phyloP scores from a whole-genome alignment of 2,329 filamentous ascomycete genomes.

The Pseudopithomyces chartarum region DNA sequence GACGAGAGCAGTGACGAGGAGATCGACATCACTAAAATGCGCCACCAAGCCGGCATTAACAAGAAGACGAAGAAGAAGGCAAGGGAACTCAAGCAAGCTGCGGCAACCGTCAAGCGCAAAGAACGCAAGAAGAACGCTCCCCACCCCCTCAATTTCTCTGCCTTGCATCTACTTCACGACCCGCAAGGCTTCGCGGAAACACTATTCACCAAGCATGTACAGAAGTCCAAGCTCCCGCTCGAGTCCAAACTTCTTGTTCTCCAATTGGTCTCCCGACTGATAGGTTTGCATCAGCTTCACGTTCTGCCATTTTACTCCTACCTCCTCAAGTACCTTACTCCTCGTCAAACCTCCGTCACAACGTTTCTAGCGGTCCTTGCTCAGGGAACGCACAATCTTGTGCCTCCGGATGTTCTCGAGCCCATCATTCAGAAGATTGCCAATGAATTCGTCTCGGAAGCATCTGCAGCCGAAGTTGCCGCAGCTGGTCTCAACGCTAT shows the following conservation, averaged over 20 bases:
- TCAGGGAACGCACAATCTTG: slow-evolving; percentile 86
- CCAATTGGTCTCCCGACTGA: slow-evolving; percentile 86
- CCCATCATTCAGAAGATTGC: slow-evolving; percentile 93
- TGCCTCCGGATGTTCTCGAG: slow-evolving; percentile 90
- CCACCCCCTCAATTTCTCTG: slow-evolving; percentile 92
- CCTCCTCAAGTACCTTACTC: slow-evolving; percentile 88
- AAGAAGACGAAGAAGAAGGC: slow-evolving; percentile 94
- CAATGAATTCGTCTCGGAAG: slow-evolving; percentile 97
- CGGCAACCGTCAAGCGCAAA: slow-evolving; percentile 76
- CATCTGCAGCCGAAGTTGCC: slow-evolving; percentile 85
- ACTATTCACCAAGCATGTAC: slow-evolving; percentile 88
- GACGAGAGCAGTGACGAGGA: slow-evolving; percentile 79
- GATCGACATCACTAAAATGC: slow-evolving; percentile 77
- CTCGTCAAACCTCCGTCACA: slow-evolving; percentile 86
- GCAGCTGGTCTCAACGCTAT: slow-evolving; percentile 93
- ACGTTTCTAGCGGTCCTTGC: slow-evolving; percentile 91
- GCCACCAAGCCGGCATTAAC: slow-evolving; percentile 88
- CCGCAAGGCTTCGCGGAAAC: slow-evolving; percentile 92
- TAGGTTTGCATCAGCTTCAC: slow-evolving; percentile 90
- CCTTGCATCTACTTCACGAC: slow-evolving; percentile 89
- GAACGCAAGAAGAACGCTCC: slow-evolving; percentile 88
- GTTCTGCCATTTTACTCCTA: slow-evolving; percentile 93
- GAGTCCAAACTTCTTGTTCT: slow-evolving; percentile 90
- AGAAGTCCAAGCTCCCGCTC: slow-evolving; percentile 81
- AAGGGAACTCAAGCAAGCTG: slow-evolving; percentile 77